These are phyloP conservation scores for Fusarium pseudoanthophilum DNA, from an alignment of 2,329 filamentous ascomycete species.

Conservation along the genomic window DNA sequence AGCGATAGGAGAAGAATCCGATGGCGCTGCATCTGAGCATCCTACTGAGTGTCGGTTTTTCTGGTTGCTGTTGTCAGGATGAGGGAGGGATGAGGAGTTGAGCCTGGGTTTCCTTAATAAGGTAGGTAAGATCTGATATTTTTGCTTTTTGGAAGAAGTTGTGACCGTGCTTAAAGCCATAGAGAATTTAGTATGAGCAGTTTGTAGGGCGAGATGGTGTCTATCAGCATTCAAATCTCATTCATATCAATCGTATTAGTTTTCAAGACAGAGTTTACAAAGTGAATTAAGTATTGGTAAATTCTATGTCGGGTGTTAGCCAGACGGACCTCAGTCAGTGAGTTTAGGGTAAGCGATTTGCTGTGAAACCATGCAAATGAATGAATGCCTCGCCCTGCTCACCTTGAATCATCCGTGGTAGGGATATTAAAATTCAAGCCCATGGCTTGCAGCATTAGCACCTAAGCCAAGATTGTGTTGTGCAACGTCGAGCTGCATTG, in stretches of 20 bases:
- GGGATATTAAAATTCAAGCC: rapidly evolving
- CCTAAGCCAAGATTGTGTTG: neutral
- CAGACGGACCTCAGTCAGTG: neutral
- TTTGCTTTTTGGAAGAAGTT: neutral
- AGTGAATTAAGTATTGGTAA: neutral
- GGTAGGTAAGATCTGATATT: neutral
- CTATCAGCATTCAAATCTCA: neutral
- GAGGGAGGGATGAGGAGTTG: too few species aligned
- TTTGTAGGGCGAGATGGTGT: neutral
- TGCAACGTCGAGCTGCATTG: too few species aligned
- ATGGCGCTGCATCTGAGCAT: neutral
- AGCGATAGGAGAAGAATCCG: rapidly evolving
- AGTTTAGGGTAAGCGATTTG: neutral
- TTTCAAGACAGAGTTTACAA: neutral
- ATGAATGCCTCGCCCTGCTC: neutral
- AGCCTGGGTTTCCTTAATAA: neutral
- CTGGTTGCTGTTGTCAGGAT: neutral
- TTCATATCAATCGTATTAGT: neutral
- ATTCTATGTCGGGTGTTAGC: neutral
- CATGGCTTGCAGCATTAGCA: neutral
- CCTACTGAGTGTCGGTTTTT: neutral
- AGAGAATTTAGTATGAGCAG: neutral
- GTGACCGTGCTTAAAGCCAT: neutral
- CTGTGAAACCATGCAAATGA: neutral
- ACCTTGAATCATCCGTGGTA: too few species aligned